Percentiles rank a stretch among this genome's conserved stretches.
These are phyloP conservation scores for Fraxinus pennsylvanica DNA, from an alignment of 257 asterid species.

Conservation along the genomic window DNA sequence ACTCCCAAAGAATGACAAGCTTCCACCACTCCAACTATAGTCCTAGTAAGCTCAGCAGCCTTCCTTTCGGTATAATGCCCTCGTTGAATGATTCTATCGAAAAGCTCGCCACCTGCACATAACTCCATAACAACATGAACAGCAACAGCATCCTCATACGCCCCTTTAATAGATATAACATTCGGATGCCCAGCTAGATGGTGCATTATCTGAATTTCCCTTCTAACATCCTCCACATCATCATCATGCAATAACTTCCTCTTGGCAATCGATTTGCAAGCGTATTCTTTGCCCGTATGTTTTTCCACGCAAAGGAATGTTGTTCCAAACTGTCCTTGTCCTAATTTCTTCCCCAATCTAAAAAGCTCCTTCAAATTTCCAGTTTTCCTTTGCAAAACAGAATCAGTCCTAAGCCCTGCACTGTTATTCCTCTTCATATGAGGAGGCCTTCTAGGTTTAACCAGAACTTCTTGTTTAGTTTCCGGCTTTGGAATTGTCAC, in stretches of 20 bases:
- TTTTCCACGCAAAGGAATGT: slow-evolving; percentile 81
- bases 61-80: slow-evolving; percentile 95
- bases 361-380: slow-evolving; percentile 81
- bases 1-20: slow-evolving; percentile 94
- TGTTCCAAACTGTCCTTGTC: slow-evolving; percentile 93
- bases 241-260: slow-evolving; percentile 83
- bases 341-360: slow-evolving; percentile 75
- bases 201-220: slow-evolving; percentile 99
- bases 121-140: slow-evolving; percentile 94
- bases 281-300: slow-evolving; percentile 63
- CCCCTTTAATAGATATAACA: slow-evolving; percentile 88
- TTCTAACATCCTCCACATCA: slow-evolving; percentile 93
- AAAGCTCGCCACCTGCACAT: slow-evolving; percentile 95
- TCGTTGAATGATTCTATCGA: slow-evolving; percentile 83
- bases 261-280: slow-evolving; percentile 94
- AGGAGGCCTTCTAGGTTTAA: slow-evolving; percentile 49
- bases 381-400: slow-evolving; percentile 70
- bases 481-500: slow-evolving; percentile 61
- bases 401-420: slow-evolving; percentile 85
- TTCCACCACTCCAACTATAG: slow-evolving; percentile 90
- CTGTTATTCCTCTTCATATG: slow-evolving; percentile 71
- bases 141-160: slow-evolving; percentile 83
- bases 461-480: slow-evolving; percentile 36
- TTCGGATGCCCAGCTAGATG: slow-evolving; percentile 87
- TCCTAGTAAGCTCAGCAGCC: slow-evolving; percentile 97